phyloP scores from a whole-genome alignment of 2,329 filamentous ascomycete species.

The Claviceps fusiformis region DNA sequence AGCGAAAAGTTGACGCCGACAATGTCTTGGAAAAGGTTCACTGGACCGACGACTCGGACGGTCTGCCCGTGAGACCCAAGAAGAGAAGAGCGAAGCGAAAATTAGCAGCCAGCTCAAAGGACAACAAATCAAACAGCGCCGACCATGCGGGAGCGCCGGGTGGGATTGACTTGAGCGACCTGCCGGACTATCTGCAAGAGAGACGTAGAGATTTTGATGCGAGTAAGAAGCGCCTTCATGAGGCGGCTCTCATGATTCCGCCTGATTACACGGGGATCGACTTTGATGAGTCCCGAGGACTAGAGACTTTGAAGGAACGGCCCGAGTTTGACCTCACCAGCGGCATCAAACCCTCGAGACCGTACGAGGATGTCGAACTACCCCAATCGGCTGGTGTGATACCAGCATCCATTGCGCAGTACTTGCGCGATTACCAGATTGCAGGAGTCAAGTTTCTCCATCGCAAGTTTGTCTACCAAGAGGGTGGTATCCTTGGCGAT shows the following conservation, averaged over 20 bases:
- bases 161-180: conserved; percentile 36
- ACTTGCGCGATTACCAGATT: conserved; percentile 83
- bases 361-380: conserved; percentile 63
- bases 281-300: conserved; percentile 38
- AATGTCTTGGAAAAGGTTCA: conserved; percentile 29
- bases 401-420: conserved; percentile 80
- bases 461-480: conserved; percentile 78
- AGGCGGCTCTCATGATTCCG: conserved; percentile 60
- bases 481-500: conserved; percentile 80
- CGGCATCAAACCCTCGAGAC: conserved; percentile 49
- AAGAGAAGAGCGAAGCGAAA: conserved; percentile 18
- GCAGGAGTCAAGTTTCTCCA: conserved; percentile 77
- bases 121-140: conserved; percentile 11
- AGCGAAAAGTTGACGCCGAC: conserved; percentile 23
- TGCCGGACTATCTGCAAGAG: conserved; percentile 60
- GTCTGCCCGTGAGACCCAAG: conserved; percentile 43
- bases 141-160: conserved; percentile 25
- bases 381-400: conserved; percentile 67
- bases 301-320: conserved; percentile 41
- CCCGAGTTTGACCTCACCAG: conserved; percentile 48
- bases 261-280: conserved; percentile 64
- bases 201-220: conserved; percentile 59
- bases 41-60: conserved; percentile 48
- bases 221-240: conserved; percentile 42
- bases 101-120: conserved; percentile 13